Evolutionary conservation across 225 moss, liverwort and hornwort species (phyloP), one percentile per base, ranked within the genome.

Genomic region (Physcomitrellopsis africana): DNA sequence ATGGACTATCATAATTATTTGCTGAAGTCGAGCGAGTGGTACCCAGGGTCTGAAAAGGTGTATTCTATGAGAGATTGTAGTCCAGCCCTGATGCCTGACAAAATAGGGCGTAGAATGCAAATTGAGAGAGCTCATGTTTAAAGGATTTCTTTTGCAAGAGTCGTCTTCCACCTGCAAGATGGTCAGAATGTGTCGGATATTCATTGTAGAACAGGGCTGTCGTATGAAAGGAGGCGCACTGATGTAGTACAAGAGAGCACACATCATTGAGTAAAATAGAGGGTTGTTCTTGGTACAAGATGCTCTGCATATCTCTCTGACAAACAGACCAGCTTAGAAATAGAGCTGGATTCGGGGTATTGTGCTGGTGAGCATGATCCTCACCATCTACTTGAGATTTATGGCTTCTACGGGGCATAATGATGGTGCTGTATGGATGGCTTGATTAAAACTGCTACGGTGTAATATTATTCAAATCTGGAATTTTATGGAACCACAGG

Each of bases 1-100:
- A 60, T 68, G 68, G 37, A 76, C 60, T 76, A 51, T 51, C 68
- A 32, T 68, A 51, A 49, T 68, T 76, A 68, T 68, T 67, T 76
- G 49, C 68, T 68, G 32, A 49, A 68, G 29, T 67, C 14, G 32
- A 67, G 67, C 59, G 49, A 76, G 68, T 76, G 23, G 41, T 75
- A 49, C 51, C 60, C 51, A 60, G 60, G 19, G 60, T 68, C 22
- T 60, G 59, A 41, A 66, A 75, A 67, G 48, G 44, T 57, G 59
- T 59, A 32, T 32, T 60, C 59, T 49, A 27, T 57, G 18, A 47
- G 27, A 53, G 55, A 24, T 60, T 67, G 29, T 14, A 67, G 59
- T 22, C 23, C 20, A 37, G 37, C 41, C 67, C 58, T 58, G 27
- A 14, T 60, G 22, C 15, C 32, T 37, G 51, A 51, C 29, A 60